A percentile compares a stretch with the other conserved stretches of the same genome.
Conservation (phyloP, 2,329 filamentous ascomycete species). For the Albifimbria verrucaria region DNA sequence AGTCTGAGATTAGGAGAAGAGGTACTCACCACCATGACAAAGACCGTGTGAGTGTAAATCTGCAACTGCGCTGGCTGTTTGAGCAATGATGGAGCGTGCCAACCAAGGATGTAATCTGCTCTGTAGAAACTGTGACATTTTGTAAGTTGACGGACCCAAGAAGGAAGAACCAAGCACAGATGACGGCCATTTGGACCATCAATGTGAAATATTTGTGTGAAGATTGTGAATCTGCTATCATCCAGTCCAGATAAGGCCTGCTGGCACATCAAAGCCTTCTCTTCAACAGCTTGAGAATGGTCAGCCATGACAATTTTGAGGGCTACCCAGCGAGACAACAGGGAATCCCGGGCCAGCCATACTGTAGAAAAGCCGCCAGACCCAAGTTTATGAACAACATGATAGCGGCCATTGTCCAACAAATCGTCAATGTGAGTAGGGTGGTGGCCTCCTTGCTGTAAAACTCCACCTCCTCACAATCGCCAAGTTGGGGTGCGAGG, state of each 20-base stretch:
- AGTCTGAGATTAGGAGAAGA: neutral
- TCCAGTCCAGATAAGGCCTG: neutral
- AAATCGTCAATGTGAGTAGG: neutral
- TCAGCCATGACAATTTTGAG: neutral
- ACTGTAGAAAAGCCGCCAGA: neutral
- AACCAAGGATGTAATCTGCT: neutral
- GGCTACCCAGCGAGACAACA: neutral
- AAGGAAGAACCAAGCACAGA: neutral
- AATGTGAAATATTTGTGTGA: neutral
- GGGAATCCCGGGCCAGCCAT: neutral
- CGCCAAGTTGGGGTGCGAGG: neutral
- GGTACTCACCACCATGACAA: neutral
- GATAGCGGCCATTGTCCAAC: neutral
- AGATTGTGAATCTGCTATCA: neutral
- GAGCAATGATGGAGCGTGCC: neutral
- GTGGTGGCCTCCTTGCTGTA: neutral
- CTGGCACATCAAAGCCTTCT: neutral
- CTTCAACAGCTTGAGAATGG: neutral
- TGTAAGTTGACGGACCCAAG: neutral
- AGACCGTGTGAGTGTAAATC: neutral
- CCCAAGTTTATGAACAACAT: neutral
- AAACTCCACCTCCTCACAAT: neutral
- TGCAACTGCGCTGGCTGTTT: neutral
- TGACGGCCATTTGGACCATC: neutral
- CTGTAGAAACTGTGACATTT: neutral